Evolutionary conservation across 2,329 filamentous ascomycete genomes (phyloP).

Genomic region (Coniochaeta prunicola): DNA sequence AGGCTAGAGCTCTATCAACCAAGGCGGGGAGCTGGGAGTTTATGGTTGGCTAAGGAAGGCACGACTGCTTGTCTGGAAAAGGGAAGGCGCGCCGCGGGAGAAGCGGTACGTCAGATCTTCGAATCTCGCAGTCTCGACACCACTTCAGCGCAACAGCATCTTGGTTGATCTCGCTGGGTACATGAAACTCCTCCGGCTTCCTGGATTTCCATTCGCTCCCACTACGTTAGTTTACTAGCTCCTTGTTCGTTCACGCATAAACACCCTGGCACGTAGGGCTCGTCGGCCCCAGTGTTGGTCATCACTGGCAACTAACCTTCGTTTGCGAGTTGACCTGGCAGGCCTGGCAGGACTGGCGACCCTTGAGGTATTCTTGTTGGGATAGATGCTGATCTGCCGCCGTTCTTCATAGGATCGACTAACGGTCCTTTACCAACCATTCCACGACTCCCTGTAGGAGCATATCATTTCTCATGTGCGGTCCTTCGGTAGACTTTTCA

Average conservation of each 20-base stretch:
- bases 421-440: too few relatives aligned
- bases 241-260: not conserved
- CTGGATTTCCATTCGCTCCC: too few relatives aligned
- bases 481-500: too few relatives aligned
- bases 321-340: not conserved
- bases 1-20: not conserved
- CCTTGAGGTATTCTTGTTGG: too few relatives aligned
- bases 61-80: not conserved
- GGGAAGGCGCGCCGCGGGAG: not conserved
- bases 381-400: not conserved
- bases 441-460: too few relatives aligned
- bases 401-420: too few relatives aligned
- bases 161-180: not conserved
- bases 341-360: not conserved
- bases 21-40: not conserved
- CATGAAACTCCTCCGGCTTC: too few relatives aligned
- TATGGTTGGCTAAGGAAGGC: not conserved
- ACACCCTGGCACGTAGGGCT: not conserved
- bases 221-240: too few relatives aligned
- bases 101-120: not conserved
- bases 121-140: not conserved
- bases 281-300: not conserved
- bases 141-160: not conserved
- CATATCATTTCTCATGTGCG: too few relatives aligned
- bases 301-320: not conserved